Base-by-base conservation (phyloP, 202 grass and related monocot genomes). In the Saccharum hybrid region DNA sequence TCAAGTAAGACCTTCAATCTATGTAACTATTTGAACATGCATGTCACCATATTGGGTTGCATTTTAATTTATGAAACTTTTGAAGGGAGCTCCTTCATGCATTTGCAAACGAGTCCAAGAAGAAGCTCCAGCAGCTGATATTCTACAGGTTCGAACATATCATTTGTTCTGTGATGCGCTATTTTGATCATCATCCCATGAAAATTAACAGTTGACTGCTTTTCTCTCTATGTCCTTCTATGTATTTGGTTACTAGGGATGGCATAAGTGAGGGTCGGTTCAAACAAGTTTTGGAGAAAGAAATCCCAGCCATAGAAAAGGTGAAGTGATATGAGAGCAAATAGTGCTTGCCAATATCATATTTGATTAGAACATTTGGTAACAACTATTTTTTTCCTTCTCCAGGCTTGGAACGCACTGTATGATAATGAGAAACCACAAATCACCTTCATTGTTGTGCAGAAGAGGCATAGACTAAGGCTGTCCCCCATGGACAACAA, bases 381-480 rank as follows among this genome's bases (percentile, higher is more conserved):
- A 36, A 71, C 33, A 12, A 4, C n/a, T 37, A 8, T 57, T 68
- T 31, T 26, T 28, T 16, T 67, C 26, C 10, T 61, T 61, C 15
- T 63, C 60, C 39, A 90, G 88, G 91, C 91, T 52, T 93, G 88
- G 83, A 82, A 87, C 59, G 15, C 71, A 1, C 43, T 90, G 41
- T 89, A 90, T 62, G 68, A 54, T 12, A 54, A 74, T 11, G 63
- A 77, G 15, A 84, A 90, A 34, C 87, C 91, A 30, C 62, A 74
- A 5, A 90, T 97, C 45, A 94, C 94, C 46, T 94, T 91, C 77
- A 88, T 97, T 67, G 82, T 93, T 37, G 86, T 94, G 21, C 94
- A 94, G 82, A 97, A 97, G 79, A 86, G 88, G n/a, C 90, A 97
- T 63, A 90, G 88, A 45, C 92, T 87, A 19, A 87, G 92, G 33